phyloP scores from a whole-genome alignment of 805 yeast genomes.

The Pichia rugopelliculosa region DNA sequence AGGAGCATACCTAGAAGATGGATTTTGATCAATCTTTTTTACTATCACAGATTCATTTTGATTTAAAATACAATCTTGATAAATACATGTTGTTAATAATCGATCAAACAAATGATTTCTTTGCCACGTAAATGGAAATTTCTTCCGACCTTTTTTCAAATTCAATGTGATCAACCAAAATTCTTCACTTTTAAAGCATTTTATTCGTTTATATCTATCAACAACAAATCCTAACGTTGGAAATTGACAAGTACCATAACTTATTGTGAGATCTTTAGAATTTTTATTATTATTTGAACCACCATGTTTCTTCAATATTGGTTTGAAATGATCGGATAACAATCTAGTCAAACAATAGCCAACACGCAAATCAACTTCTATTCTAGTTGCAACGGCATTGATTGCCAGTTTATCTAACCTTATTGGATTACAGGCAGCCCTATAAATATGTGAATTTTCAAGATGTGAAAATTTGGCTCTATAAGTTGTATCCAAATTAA shows the following conservation, averaged over 20 bases:
- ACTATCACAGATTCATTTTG: conserved; percentile 43
- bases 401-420: conserved; percentile 60
- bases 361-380: conserved; percentile 80
- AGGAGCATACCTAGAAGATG: conserved; percentile 74
- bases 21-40: conserved; percentile 43
- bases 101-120: conserved; percentile 69
- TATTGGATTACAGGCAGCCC: conserved; percentile 68
- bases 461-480: conserved; percentile 85
- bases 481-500: conserved; percentile 45
- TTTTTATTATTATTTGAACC: conserved; percentile 11
- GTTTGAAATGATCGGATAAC: conserved; percentile 48
- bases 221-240: conserved; percentile 97
- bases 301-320: conserved; percentile 18
- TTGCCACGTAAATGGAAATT: conserved; percentile 58
- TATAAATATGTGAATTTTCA: conserved; percentile 62
- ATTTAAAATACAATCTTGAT: conserved; percentile 53
- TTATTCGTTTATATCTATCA: conserved; percentile 74
- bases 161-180: conserved; percentile 70
- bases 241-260: conserved; percentile 93
- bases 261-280: conserved; percentile 31
- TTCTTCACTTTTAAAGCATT: conserved; percentile 62
- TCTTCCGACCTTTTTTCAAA: conserved; percentile 35
- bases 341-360: conserved; percentile 87
- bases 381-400: conserved; percentile 78
- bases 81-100: conserved; percentile 52